Evolutionary conservation across 2,329 filamentous ascomycete species (phyloP).

Genomic region (Cladosporium velox): DNA sequence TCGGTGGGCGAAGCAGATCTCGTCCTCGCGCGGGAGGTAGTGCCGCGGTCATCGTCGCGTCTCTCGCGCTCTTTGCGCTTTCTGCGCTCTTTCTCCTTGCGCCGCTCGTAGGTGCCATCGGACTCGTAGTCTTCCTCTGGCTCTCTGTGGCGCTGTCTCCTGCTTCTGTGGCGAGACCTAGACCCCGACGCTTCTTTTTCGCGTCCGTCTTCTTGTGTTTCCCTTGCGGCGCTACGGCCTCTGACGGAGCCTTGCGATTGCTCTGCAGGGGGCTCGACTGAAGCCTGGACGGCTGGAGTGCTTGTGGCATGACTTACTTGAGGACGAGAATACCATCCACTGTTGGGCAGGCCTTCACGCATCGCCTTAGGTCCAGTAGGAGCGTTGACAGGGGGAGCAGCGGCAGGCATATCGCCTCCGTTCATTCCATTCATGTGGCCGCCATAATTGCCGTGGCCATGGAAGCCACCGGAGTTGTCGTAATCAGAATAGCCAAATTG

Average conservation of each 20-base stretch:
- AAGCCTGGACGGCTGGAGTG: neutral
- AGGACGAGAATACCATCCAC: constrained; percentile 57
- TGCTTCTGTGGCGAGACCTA: constrained; percentile 50
- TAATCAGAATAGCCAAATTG: constrained; percentile 8
- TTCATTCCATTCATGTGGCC: constrained; percentile 32
- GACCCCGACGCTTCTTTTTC: constrained; percentile 36
- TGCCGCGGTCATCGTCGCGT: constrained; percentile 51
- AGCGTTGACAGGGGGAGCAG: constrained; percentile 53
- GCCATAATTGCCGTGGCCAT: constrained; percentile 52
- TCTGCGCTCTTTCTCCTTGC: constrained; percentile 37
- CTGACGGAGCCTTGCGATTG: constrained; percentile 17
- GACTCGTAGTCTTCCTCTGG: constrained; percentile 43
- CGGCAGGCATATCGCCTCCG: constrained; percentile 8
- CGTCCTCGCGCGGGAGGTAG: constrained; percentile 54
- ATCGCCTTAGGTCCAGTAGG: constrained; percentile 94
- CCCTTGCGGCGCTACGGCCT: constrained; percentile 12
- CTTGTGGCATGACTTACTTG: constrained; percentile 21
- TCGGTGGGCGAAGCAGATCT: constrained; percentile 66
- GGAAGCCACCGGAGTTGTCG: constrained; percentile 42
- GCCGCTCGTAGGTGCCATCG: constrained; percentile 42
- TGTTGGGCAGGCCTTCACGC: constrained; percentile 84
- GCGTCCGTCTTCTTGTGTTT: constrained; percentile 25
- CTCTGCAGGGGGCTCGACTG: constrained; percentile 8
- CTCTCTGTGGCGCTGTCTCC: constrained; percentile 55
- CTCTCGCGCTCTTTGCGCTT: constrained; percentile 39